Base-by-base conservation (phyloP, 495 filamentous ascomycete genomes). In the Staphylotrichum longicolle region DNA sequence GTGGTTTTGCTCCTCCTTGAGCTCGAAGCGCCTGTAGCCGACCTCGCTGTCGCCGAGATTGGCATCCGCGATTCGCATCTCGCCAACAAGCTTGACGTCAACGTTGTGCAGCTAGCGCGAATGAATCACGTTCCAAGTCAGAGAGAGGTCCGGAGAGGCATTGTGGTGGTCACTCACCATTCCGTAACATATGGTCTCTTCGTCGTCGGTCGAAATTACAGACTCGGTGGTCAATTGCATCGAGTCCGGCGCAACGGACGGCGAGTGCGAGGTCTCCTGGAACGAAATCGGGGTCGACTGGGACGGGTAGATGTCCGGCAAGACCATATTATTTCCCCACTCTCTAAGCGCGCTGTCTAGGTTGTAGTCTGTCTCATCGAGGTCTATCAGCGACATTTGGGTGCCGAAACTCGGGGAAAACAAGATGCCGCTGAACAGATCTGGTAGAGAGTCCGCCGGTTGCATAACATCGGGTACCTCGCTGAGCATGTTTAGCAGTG, bases 121-220 rank as follows among this genome's bases (percentile, higher is more conserved):
- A 27, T 47, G 45, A 47, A 47, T 47, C 45, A n/a, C 12, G 45
- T 47, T 11, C 45, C 45, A 47, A 27, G 45, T 47, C 45, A 47
- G 45, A n/a, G n/a, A n/a, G n/a, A n/a, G n/a, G n/a, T n/a, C n/a
- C n/a, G n/a, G n/a, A n/a, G n/a, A n/a, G n/a, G n/a, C n/a, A n/a
- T n/a, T n/a, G n/a, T n/a, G n/a, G n/a, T n/a, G n/a, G n/a, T 47
- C 45, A 47, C 45, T 47, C 45, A 47, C 45, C 45, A 47, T 47
- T 15, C 45, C 45, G 45, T 47, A 47, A 11, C 45, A 47, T 47
- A 47, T 47, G 12, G 45, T 47, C 45, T 47, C 45, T 47, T 47
- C 14, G 45, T 27, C 15, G 45, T 47, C 45, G 27, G 45, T 47
- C 45, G 45, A 47, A 47, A 3, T 27, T 5, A 27, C 45, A 47